Conservation (phyloP, 148 eudicot genomes). For the Limonium bicolor region DNA sequence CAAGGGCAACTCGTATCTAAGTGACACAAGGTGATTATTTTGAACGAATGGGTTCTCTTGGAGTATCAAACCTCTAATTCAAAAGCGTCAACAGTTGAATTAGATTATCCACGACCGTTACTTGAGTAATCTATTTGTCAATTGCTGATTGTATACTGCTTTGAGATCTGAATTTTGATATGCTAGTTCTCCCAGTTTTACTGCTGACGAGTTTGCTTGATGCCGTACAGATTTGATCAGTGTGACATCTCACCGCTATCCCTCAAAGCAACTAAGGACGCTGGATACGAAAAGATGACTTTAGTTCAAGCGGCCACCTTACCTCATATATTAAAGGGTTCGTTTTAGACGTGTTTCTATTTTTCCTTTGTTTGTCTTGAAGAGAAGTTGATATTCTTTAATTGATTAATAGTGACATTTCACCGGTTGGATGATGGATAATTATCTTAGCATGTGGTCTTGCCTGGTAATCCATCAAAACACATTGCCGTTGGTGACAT, state of each 20-base stretch:
- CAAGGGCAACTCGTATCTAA: conserved; percentile 44
- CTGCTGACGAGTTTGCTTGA: conserved; percentile 2
- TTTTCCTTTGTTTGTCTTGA: neutral
- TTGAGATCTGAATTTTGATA: neutral
- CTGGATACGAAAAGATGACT: conserved; percentile 91
- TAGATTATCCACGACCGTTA: too few relatives aligned
- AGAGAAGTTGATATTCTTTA: too few relatives aligned
- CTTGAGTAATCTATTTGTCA: neutral
- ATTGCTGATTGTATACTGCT: neutral
- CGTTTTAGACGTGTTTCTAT: neutral
- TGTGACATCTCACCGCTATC: conserved; percentile 65
- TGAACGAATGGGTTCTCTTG: neutral
- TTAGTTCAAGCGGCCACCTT: conserved; percentile 95
- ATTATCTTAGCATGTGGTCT: too few relatives aligned
- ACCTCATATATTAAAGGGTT: conserved; percentile 84
- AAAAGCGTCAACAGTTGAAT: too few relatives aligned
- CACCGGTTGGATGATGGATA: too few relatives aligned
- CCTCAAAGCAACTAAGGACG: conserved; percentile 75
- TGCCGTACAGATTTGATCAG: conserved; percentile 68
- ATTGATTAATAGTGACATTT: too few relatives aligned
- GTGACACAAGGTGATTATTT: conserved; percentile 50
- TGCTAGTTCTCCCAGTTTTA: neutral
- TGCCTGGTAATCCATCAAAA: too few relatives aligned
- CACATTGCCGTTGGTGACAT: too few relatives aligned
- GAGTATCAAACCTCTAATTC: too few relatives aligned